Evolutionary conservation across 495 filamentous ascomycete genomes (phyloP), one percentile per base, ranked within the genome.

Genomic region (Antarctomyces pellizariae): DNA sequence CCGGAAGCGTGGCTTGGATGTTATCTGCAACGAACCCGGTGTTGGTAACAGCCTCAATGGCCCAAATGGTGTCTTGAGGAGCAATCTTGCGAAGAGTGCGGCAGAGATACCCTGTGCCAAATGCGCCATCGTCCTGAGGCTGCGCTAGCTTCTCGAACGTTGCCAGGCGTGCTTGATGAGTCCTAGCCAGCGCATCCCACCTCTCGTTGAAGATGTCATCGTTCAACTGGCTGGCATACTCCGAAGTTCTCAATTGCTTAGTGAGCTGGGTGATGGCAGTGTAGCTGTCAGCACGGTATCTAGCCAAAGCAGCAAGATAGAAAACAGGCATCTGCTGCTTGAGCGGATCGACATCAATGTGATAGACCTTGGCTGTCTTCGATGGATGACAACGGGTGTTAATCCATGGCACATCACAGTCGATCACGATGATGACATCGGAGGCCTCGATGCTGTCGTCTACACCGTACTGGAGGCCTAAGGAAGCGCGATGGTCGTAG

Each of bases 41-140:
- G 29, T 76, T 71, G 4, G 84, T 95, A 11, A 95, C 84, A 1
- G 84, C 70, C 52, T 95, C 84, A 31, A 92, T 57, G 3, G 71
- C 71, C 56, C 66, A 89, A 33, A 92, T 77, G 3, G 80, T 75
- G 43, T 84, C 75, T 13, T 55, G 26, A 0, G 83, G 83, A 20
- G 68, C 70, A 9, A 60, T 42, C 20, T 65, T 54, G 10, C 65
- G 63, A 18, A 93, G 52, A 25, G 59, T 55, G 7, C 53, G 46
- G 36, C 67, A 67, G 14, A 92, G 59, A 42, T 84, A 71, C 2
- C 69, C 66, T 1, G 65, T 60, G 13, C 71, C 75, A 31, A 80
- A 71, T 9, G 57, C 47, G n/a, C 72, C 75, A 26, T 68, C 59
- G 2, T 56, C 49, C 11, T 66, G 59, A 1, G 64, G 56, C 14